Conservation (phyloP, 2,329 filamentous ascomycete genomes). For the Akanthomyces lecanii region DNA sequence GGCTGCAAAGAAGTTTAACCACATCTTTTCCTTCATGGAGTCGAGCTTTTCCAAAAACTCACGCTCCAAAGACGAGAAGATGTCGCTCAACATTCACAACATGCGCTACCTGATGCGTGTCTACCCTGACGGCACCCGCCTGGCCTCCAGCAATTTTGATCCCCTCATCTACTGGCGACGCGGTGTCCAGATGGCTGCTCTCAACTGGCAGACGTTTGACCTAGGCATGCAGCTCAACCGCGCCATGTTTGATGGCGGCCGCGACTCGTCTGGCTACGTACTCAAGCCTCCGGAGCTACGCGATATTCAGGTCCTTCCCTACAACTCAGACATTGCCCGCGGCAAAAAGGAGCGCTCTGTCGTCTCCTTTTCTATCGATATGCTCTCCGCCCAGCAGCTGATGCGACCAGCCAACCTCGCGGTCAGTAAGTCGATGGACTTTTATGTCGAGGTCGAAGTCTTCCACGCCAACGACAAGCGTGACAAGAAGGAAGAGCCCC, state of each 20-base stretch:
- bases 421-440: slow-evolving; percentile 74
- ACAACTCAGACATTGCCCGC: slow-evolving; percentile 46
- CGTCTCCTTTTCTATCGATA: slow-evolving; percentile 78
- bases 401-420: slow-evolving; percentile 74
- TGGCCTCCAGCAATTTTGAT: slow-evolving; percentile 91
- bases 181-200: slow-evolving; percentile 93
- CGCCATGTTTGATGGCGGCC: slow-evolving; percentile 92
- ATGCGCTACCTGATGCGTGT: slow-evolving; percentile 88
- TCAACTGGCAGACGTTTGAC: slow-evolving; percentile 99
- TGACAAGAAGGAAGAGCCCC: slow-evolving; percentile 74
- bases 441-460: slow-evolving; percentile 92
- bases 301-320: slow-evolving; percentile 58
- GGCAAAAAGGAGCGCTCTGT: slow-evolving; percentile 74
- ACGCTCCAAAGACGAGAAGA: slow-evolving; percentile 70
- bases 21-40: slow-evolving; percentile 94
- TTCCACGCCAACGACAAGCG: slow-evolving; percentile 91
- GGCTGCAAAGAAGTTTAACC: slow-evolving; percentile 83
- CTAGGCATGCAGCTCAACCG: slow-evolving; percentile 93
- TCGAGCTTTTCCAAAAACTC: slow-evolving; percentile 79
- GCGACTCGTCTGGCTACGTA: slow-evolving; percentile 85
- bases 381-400: slow-evolving; percentile 92
- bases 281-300: slow-evolving; percentile 86
- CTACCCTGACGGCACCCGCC: slow-evolving; percentile 77
- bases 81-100: slow-evolving; percentile 82
- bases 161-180: slow-evolving; percentile 90